Base-by-base conservation (phyloP, 2,329 filamentous ascomycete species). In the Ploettnerulaceae sp. region DNA sequence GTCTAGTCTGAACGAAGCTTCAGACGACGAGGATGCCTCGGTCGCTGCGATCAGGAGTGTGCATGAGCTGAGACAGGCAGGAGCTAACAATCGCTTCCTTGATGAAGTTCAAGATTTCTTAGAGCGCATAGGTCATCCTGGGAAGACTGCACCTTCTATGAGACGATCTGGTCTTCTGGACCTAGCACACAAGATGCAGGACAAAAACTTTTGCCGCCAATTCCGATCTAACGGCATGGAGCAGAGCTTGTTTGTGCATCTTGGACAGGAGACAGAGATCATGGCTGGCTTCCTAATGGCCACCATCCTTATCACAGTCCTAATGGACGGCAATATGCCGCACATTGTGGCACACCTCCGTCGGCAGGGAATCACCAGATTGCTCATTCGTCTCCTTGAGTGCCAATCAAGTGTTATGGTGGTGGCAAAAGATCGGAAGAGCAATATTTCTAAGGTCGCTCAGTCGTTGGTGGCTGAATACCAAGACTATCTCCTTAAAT, bases 141-240 rank as follows among this genome's bases (percentile, higher is more conserved):
- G 65, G 20, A 57, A 60, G 11, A 68, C 71, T 26, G 63, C 72
- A 5, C 68, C 69, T 3, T 77, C 77, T 0, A 69, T 77, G 58
- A 69, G 81, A 52, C 71, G 80, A 43, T 73, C 74, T 42, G 78
- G 77, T 1, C 65, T 84, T 32, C 65, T 83, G 4, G 80, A 84
- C 52, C 63, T 84, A 32, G 74, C 74, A 1, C 70, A 74, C 34
- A 81, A 79, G 57, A 69, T 83, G 32, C 73, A 75, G 38, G 70
- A 82, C 39, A 81, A 81, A 57, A 71, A 71, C 1, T 89, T 86
- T 57, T 70, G 79, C 21, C 71, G 73, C 14, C 82, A 86, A 51
- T 89, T 95, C 57, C 74, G 85, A 15, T 82, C 89, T 51, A 82
- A 88, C 55, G 79, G 81, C 5, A 79, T 85, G 46, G 85, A 88